phyloP scores from a whole-genome alignment of 352 stramenopile genomes.

The Phytopythium helicoides region DNA sequence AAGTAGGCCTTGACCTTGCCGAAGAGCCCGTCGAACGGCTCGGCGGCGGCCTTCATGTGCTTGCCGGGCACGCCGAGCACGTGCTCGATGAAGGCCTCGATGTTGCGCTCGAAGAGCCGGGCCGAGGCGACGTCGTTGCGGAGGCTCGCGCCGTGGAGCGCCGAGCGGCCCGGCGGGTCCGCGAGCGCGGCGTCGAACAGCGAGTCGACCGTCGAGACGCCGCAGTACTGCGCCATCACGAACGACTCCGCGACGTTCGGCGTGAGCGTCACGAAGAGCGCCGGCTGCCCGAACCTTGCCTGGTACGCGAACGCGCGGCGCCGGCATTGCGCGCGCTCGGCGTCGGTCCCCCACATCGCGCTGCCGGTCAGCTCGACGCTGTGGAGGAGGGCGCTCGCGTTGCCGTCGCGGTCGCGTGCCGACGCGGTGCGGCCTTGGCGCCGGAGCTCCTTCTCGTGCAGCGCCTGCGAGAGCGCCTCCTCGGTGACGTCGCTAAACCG shows the following conservation, averaged over 20 bases:
- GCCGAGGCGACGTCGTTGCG: background rate
- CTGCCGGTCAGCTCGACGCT: too few species aligned
- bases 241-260: too few species aligned
- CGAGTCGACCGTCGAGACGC: background rate
- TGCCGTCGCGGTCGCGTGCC: too few species aligned
- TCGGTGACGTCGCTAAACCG: too few species aligned
- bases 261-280: too few species aligned
- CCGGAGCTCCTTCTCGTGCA: too few species aligned
- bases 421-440: too few species aligned
- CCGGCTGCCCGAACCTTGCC: too few species aligned
- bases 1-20: too few species aligned
- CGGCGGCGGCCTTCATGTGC: slow-evolving; percentile 1
- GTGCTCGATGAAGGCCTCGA: background rate
- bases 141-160: background rate
- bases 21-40: slow-evolving; percentile 7
- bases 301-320: slow-evolving; percentile 20
- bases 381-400: too few species aligned
- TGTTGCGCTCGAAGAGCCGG: background rate
- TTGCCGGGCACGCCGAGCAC: background rate
- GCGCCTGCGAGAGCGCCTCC: too few species aligned
- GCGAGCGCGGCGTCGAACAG: background rate
- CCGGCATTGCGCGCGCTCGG: slow-evolving; percentile 14
- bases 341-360: slow-evolving; percentile 11
- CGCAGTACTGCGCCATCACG: background rate
- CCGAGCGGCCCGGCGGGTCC: background rate